These are phyloP conservation scores for Tolypocladium amazonense DNA, from an alignment of 2,329 filamentous ascomycete species.

Conservation along the genomic window DNA sequence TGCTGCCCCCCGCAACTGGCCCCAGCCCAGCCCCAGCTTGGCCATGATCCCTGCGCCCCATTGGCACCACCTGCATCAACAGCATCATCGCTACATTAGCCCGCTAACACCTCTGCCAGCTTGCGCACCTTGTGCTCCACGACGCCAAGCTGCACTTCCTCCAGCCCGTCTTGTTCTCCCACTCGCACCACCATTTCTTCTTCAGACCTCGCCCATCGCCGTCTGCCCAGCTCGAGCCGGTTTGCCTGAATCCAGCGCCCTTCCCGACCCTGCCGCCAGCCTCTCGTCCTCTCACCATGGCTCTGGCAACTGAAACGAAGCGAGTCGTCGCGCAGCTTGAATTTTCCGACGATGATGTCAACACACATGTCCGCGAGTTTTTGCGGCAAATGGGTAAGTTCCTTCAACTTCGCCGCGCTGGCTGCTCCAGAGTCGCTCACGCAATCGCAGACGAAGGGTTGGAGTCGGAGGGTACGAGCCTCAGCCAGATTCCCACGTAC, in stretches of 20 bases:
- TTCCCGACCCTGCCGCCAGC: constrained; percentile 44
- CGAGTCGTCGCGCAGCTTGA: constrained; percentile 79
- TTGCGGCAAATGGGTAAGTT: constrained; percentile 66
- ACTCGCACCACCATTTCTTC: constrained; percentile 12
- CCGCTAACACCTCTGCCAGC: constrained; percentile 21
- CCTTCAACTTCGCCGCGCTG: neutral
- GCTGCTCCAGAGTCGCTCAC: neutral
- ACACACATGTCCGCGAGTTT: constrained; percentile 75
- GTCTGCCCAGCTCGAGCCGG: constrained; percentile 23
- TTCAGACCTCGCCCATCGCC: constrained; percentile 20
- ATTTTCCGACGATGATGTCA: constrained; percentile 67
- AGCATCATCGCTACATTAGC: neutral
- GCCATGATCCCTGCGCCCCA: constrained; percentile 2
- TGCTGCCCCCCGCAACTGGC: neutral
- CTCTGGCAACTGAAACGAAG: constrained; percentile 60
- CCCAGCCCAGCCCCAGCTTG: neutral
- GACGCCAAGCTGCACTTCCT: constrained; percentile 32
- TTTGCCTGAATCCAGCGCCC: constrained; percentile 44
- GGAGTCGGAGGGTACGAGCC: constrained; percentile 61
- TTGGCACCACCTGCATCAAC: constrained; percentile 2
- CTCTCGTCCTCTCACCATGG: constrained; percentile 49
- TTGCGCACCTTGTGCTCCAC: constrained; percentile 40
- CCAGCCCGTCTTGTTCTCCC: constrained; percentile 8
- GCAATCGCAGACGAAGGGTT: constrained; percentile 62
- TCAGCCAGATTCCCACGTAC: constrained; percentile 96